Evolutionary conservation across 2,329 filamentous ascomycete species (phyloP).

Genomic region (Rasamsonia emersonii): DNA sequence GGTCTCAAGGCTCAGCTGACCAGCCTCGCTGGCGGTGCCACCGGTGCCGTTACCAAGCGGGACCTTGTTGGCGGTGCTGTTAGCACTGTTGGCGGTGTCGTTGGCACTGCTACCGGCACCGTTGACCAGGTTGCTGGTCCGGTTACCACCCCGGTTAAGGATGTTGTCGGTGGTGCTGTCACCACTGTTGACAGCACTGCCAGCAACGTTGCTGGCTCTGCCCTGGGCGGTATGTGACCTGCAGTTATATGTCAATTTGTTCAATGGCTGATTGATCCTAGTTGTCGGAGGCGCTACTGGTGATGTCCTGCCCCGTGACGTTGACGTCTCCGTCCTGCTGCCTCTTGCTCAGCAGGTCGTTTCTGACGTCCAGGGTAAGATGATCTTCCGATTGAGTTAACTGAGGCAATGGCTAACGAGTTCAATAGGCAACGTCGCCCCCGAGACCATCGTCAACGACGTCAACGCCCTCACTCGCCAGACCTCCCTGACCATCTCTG

Average conservation of each 20-base stretch:
- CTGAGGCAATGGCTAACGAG: no score
- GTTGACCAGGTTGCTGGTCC: slow-evolving; percentile 1
- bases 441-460: no score
- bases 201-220: not conserved
- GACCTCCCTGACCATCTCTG: no score
- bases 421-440: no score
- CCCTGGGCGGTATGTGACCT: not conserved
- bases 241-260: not conserved
- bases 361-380: no score
- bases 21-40: no score
- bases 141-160: slow-evolving; percentile 7
- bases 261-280: not conserved
- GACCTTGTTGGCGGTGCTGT: not conserved
- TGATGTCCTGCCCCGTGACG: no score
- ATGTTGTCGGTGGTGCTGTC: slow-evolving; percentile 1
- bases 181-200: slow-evolving; percentile 1
- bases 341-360: no score
- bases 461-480: slow-evolving; percentile 7
- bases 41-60: slow-evolving; percentile 1
- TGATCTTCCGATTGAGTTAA: no score
- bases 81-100: not conserved
- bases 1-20: slow-evolving; percentile 1
- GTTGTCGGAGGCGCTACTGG: slow-evolving; percentile 8
- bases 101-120: not conserved
- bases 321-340: no score